Conservation (phyloP, 1,284 basidiomycete species). For the Puccinia novopanici region DNA sequence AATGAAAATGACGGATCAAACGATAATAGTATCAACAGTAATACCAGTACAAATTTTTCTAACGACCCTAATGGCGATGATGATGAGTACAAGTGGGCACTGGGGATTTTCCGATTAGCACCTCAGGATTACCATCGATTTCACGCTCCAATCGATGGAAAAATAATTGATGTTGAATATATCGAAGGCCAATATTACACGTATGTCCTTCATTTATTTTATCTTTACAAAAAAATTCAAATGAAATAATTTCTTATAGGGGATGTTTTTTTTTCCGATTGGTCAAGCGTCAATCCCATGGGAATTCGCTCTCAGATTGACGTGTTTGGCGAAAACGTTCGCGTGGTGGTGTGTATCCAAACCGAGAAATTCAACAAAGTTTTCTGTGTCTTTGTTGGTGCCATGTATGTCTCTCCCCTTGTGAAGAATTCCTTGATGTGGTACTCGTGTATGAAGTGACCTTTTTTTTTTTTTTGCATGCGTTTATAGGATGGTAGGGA, state of each 20-base stretch:
- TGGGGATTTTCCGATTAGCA: constrained; percentile 64
- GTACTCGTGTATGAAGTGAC: too few relatives aligned
- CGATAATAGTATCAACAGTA: constrained; percentile 62
- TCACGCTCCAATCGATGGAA: constrained; percentile 84
- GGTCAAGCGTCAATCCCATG: constrained; percentile 53
- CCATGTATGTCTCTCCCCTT: constrained; percentile 34
- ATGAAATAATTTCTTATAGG: neutral
- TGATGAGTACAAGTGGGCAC: constrained; percentile 19
- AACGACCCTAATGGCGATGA: neutral
- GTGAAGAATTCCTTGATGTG: neutral
- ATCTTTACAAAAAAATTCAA: neutral
- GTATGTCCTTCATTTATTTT: constrained; percentile 53
- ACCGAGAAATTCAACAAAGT: constrained; percentile 35
- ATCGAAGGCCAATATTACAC: constrained; percentile 58
- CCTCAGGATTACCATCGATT: constrained; percentile 94
- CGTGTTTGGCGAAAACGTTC: constrained; percentile 65
- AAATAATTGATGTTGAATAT: constrained; percentile 54
- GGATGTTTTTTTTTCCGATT: neutral
- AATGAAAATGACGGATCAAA: constrained; percentile 8
- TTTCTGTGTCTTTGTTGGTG: constrained; percentile 48
- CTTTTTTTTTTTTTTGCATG: neutral
- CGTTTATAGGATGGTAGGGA: constrained; percentile 47
- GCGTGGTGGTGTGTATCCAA: constrained; percentile 79
- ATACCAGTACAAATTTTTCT: neutral
- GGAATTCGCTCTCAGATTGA: constrained; percentile 56